Evolutionary conservation across 495 filamentous ascomycete species (phyloP), one percentile per base, ranked within the genome.

Genomic region (Amniculicola lignicola): DNA sequence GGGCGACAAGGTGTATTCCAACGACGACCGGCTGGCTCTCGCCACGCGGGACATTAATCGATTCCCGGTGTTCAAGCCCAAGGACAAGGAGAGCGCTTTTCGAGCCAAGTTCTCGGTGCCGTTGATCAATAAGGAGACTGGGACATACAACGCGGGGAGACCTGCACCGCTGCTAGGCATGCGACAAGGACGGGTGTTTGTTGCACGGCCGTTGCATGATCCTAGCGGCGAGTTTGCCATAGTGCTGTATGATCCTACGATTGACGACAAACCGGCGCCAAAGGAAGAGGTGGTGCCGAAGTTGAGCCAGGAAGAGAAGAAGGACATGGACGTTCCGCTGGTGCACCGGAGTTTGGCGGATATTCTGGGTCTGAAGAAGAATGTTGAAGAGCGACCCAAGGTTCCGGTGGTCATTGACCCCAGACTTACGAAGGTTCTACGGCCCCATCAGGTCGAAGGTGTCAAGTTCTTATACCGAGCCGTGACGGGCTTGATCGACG

Each of bases 401-500:
- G 92, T 99, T 2, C 93, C 93, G 1, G 93, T 99, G 12, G 93
- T 99, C 27, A 96, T 99, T 63, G 93, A 99, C 71, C 93, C 93
- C 11, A 82, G 78, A 65, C 72, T 99, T 23, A 82, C 89, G 42
- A 97, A 97, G 69, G 88, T 97, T 21, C 73, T 99, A 22, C 83
- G 93, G 24, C 93, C 93, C 6, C 93, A 99, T 85, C 93, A 99
- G 71, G 86, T 99, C 33, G 93, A 97, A 69, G 93, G 93, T 68
- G 93, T 99, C 37, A 96, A 95, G 77, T 99, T 99, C 66, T 82
- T 99, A 74, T 99, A 97, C 70, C 79, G 81, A 46, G 94, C 88
- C 68, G 89, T 90, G 16, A 97, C 92, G 21, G 93, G 93, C 4
- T 77, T 97, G 79, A 84, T 97, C 59, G 93, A 99, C 67, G 80